These are phyloP conservation scores for Polysphondylium violaceum DNA, from an alignment of 78 protist genomes.

Conservation along the genomic window DNA sequence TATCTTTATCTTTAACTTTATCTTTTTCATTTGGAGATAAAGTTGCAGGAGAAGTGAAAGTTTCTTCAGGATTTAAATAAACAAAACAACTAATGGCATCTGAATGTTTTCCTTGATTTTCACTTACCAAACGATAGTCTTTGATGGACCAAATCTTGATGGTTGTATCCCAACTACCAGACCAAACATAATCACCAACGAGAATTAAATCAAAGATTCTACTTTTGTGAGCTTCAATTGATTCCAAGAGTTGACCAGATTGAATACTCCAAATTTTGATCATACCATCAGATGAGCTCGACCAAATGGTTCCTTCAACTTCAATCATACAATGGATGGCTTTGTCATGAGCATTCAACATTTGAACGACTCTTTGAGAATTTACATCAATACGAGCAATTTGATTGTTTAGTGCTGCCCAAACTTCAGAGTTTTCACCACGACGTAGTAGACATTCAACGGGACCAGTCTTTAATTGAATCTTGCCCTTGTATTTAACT, in stretches of 20 bases:
- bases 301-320: constrained; percentile 57
- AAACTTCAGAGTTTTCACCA: constrained; percentile 55
- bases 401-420: constrained; percentile 51
- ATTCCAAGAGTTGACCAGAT: constrained; percentile 29
- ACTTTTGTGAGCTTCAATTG: constrained; percentile 53
- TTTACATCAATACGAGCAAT: constrained; percentile 57
- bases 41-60: neutral
- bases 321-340: constrained; percentile 61
- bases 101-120: constrained; percentile 42
- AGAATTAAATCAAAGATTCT: constrained; percentile 42
- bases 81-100: constrained; percentile 76
- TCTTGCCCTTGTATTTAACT: constrained; percentile 42
- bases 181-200: constrained; percentile 75
- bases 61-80: neutral
- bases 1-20: neutral
- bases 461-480: constrained; percentile 34
- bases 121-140: constrained; percentile 49
- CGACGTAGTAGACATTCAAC: constrained; percentile 46
- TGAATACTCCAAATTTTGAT: constrained; percentile 51
- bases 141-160: constrained; percentile 56
- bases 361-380: constrained; percentile 51
- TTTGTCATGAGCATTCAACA: constrained; percentile 66
- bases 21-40: neutral
- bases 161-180: constrained; percentile 53
- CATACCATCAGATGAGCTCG: constrained; percentile 57